Evolutionary conservation across 495 filamentous ascomycete genomes (phyloP).

Genomic region (Rhizodiscina lignyota): DNA sequence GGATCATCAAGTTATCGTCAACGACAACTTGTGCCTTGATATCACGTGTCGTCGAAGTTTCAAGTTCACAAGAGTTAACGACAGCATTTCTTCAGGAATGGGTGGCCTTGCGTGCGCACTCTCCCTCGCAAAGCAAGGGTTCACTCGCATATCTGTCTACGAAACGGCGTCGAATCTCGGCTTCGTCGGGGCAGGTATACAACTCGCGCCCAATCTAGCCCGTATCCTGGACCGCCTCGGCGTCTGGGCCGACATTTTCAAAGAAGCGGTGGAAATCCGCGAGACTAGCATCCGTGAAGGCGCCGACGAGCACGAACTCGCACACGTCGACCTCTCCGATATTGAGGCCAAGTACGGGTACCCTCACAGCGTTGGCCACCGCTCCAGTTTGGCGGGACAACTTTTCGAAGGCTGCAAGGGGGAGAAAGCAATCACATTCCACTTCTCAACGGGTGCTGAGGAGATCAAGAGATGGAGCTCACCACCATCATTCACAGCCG

Average conservation of each 20-base stretch:
- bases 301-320: constrained; percentile 47
- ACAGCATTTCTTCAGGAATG: too few relatives aligned
- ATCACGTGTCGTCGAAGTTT: too few relatives aligned
- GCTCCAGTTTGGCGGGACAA: constrained; percentile 49
- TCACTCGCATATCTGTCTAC: constrained; percentile 54
- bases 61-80: too few relatives aligned
- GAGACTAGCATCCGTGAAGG: constrained; percentile 46
- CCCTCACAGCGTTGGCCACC: constrained; percentile 66
- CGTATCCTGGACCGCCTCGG: constrained; percentile 54
- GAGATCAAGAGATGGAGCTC: constrained; percentile 36
- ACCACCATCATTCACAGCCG: constrained; percentile 35
- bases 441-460: constrained; percentile 41
- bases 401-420: constrained; percentile 51
- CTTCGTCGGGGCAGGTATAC: constrained; percentile 71
- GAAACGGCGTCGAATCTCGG: constrained; percentile 58
- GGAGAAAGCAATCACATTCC: constrained; percentile 50
- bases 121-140: constrained; percentile 55
- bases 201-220: constrained; percentile 66
- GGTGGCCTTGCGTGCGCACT: constrained; percentile 58
- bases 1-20: too few relatives aligned
- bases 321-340: constrained; percentile 50
- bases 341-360: constrained; percentile 52
- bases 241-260: constrained; percentile 49
- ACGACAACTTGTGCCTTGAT: too few relatives aligned
- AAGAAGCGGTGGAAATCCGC: constrained; percentile 36